Evolutionary conservation across 2,329 filamentous ascomycete genomes (phyloP).

Genomic region (Tolypocladium tundrense): DNA sequence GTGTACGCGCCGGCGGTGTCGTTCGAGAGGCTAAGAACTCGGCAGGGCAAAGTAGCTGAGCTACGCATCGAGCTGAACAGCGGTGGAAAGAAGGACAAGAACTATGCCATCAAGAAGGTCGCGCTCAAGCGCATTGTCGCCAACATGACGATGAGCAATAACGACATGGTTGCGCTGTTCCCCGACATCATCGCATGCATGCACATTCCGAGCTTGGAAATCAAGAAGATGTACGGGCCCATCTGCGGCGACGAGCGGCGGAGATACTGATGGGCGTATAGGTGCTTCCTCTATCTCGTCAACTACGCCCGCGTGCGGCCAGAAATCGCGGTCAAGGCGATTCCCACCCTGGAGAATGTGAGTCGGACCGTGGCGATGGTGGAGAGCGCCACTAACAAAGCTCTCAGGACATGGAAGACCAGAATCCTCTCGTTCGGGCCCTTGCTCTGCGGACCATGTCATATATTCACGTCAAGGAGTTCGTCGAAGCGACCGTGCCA

Average conservation of each 20-base stretch:
- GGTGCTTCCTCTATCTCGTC: conserved; percentile 95
- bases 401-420: conserved; percentile 80
- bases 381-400: conserved; percentile 7
- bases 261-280: conserved; percentile 24
- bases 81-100: conserved; percentile 97
- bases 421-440: conserved; percentile 84
- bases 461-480: conserved; percentile 93
- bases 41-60: conserved; percentile 97
- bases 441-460: conserved; percentile 91
- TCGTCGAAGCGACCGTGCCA: conserved; percentile 80
- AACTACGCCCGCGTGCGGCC: conserved; percentile 95
- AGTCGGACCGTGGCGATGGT: conserved; percentile 11
- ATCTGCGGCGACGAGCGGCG: conserved; percentile 13
- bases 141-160: conserved; percentile 99
- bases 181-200: conserved; percentile 94
- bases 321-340: conserved; percentile 84
- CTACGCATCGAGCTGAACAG: conserved; percentile 87
- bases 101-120: conserved; percentile 89
- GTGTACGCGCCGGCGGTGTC: conserved; percentile 38
- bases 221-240: conserved; percentile 85
- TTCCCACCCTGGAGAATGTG: conserved; percentile 77
- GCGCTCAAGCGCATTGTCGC: conserved; percentile 98
- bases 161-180: conserved; percentile 97
- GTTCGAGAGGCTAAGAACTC: conserved; percentile 40
- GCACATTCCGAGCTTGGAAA: conserved; percentile 87